These are phyloP conservation scores for Tuber brumale DNA, from an alignment of 495 filamentous ascomycete genomes.

Conservation along the genomic window DNA sequence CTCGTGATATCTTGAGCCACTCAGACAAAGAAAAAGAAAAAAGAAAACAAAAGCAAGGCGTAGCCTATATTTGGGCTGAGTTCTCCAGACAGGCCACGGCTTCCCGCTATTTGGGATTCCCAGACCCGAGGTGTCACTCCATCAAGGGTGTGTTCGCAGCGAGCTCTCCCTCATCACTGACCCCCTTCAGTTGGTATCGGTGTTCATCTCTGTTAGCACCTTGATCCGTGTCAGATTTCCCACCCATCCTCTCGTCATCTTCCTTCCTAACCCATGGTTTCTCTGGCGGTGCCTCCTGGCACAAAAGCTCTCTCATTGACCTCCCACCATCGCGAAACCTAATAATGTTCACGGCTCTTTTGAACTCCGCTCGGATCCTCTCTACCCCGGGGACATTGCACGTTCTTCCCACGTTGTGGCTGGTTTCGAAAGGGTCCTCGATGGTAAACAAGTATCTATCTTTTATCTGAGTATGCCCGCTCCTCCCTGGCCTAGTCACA, in stretches of 20 bases:
- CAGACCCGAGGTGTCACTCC: not conserved
- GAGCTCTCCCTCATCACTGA: not conserved
- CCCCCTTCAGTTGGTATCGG: not conserved
- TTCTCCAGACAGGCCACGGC: not conserved
- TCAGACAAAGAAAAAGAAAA: not conserved
- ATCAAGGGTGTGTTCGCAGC: not conserved
- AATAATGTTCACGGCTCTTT: conserved; percentile 63
- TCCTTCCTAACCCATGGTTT: conserved; percentile 32
- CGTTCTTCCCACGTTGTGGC: conserved; percentile 76
- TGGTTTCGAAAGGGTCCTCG: conserved; percentile 78
- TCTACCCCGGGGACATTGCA: conserved; percentile 61
- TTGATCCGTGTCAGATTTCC: not conserved
- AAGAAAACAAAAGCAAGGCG: not conserved
- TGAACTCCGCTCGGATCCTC: conserved; percentile 71
- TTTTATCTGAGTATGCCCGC: conserved; percentile 46
- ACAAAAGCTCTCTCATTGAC: conserved; percentile 31
- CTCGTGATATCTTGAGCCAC: not conserved
- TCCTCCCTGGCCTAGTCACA: conserved; percentile 47
- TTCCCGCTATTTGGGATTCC: not conserved
- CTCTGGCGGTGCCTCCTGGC: conserved; percentile 40
- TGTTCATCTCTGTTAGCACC: not conserved
- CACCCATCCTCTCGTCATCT: conserved; percentile 14
- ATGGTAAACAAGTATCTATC: conserved; percentile 79
- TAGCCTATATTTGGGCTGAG: not conserved
- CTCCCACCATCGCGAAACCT: conserved; percentile 37